Evolutionary conservation across 306 rosid genomes (phyloP), one percentile per base, ranked within the genome.

Genomic region (Vigna angularis): DNA sequence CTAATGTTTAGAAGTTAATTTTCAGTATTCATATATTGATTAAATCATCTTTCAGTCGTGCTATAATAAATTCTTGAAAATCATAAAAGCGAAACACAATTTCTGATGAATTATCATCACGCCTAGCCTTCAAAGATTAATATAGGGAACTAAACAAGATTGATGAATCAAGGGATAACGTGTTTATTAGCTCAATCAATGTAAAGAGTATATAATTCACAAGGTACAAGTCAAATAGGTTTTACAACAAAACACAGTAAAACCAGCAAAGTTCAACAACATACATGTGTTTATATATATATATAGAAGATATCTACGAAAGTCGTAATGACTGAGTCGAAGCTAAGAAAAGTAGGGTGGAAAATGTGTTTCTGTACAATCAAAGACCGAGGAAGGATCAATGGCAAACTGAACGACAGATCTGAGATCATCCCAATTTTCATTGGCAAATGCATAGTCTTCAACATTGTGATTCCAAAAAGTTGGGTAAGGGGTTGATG

Each of bases 351-450:
- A 13, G 24, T 16, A 61, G 58, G 51, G 67, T 28, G 59, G 65
- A 3, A 44, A 6, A 70, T 58, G 48, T 69, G 75, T 30, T 61
- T 73, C n/a, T 56, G 70, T 76, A 83, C 68, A 78, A 66, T 83
- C 83, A 80, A 72, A 72, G 51, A 77, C 52, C 1, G 69, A 1
- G 12, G 75, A 24, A 3, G 84, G 82, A 80, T 87, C 90, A 17
- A 58, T 65, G 9, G 88, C 92, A 10, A 82, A 77, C 81, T 89
- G 87, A 59, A 90, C 91, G 71, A 92, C 81, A 15, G 88, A 71
- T 79, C 82, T 84, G 10, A 90, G 80, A 70, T 92, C 97, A 61
- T 92, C 92, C 91, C 92, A 92, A 72, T 71, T 87, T 72, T 77
- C 92, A 72, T 85, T 51, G 8, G 75, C 74, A 61, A 90, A 79